Evolutionary conservation across 305 asterid genomes (phyloP), one percentile per base, ranked within the genome.

Genomic region (Ajuga reptans): DNA sequence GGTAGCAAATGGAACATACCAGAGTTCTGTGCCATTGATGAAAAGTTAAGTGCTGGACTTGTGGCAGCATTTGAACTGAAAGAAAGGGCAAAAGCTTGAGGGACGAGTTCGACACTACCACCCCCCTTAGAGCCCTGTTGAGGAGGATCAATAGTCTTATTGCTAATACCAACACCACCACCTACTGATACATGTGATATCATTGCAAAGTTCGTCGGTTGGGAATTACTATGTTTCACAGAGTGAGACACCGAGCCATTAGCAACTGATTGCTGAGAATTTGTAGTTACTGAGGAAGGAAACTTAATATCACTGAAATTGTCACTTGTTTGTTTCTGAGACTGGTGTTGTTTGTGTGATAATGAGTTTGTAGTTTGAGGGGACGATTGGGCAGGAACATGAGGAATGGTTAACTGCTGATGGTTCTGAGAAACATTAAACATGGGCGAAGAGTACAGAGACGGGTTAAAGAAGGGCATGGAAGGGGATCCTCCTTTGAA

Each of bases 1-100:
- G 84, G 85, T 36, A 76, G 80, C 82, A 80, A 72, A 64, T 78
- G 84, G 66, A 80, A 74, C 75, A 78, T 47, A 16, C 69, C 62
- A 29, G 81, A 27, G 12, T 53, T 77, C 52, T 78, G 87, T 8
- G 59, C 45, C 77, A 75, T 69, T 41, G 81, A 65, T 33, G 84
- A 75, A 71, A 79, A 68, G 63, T 78, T 73, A 27, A 45, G 68
- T 14, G 67, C 74, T 17, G 75, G 77, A 42, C 62, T 59, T 39
- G 80, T 33, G 4, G 82, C 68, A 73, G 77, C 56, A 76, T 63
- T 78, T 46, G 81, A 64, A 69, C 79, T 78, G 59, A 77, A 78
- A 8, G 82, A 75, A 56, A 74, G 43, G 15, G 77, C 75, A 64
- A 76, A 72, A 0, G 81, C 68, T 72, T 72, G 79, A 51, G 85